Base-by-base conservation (phyloP, 352 stramenopile species). In the Albugo candida region DNA sequence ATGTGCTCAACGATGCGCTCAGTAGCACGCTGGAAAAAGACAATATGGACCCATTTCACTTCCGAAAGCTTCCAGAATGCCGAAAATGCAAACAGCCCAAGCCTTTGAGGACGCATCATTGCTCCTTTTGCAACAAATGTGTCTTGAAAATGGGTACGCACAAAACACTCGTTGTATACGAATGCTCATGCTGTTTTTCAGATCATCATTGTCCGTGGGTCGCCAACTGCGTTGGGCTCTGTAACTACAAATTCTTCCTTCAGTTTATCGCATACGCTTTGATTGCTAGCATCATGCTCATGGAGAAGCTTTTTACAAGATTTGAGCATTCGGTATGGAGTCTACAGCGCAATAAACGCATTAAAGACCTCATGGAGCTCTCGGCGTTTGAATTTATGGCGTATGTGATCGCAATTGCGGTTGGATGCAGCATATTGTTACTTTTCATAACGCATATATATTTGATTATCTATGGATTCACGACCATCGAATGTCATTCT, bases 121-220 rank as follows among this genome's bases (percentile, higher is more conserved):
- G 78, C 61, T 85, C 71, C 53, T 80, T 92, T 35, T 92, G 78
- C 59, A 71, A 84, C 54, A 70, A 66, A 41, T 92, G 78, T 52
- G 78, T 92, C 12, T 27, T 86, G 19, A 85, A 83, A 44, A 92
- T 92, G 78, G 78, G 76, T 92, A 60, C 47, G 57, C 13, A 37
- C 13, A 16, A 27, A 5, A 1, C 24, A 19, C 5, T 16, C 10
- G 34, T 8, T 24, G 0, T 2, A 6, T 18, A 41, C 10, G 17
- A 20, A 41, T 46, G 10, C 47, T 47, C 14, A 34, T 2, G 13
- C 18, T 8, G 24, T 11, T 6, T 18, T 11, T 20, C 48, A 91
- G 95, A 99, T 63, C 95, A 98, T 78, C 93, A 98, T 64, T 97
- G 94, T 63, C 94, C 94, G 13, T 99, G 94, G 94, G 84, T 92